Conservation (phyloP, 2,329 filamentous ascomycete species). For the Diaporthe sp. region DNA sequence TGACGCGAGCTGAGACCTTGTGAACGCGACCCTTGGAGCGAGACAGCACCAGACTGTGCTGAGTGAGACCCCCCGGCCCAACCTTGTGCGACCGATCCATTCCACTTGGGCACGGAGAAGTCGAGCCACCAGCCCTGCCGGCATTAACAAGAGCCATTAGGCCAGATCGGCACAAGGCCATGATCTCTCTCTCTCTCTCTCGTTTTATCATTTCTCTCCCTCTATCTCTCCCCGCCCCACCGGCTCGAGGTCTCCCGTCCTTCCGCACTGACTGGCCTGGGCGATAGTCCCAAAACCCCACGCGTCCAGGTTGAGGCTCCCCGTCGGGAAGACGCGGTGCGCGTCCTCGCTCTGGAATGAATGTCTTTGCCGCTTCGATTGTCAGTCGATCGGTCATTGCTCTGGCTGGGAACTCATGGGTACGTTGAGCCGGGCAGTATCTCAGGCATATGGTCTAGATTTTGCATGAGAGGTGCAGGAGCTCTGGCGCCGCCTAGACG, state of each 20-base stretch:
- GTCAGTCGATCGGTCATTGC: background rate
- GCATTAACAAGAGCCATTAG: conserved; percentile 2
- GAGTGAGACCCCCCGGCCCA: conserved; percentile 18
- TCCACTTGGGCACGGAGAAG: conserved; percentile 12
- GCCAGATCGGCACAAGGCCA: conserved; percentile 1
- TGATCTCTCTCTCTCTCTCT: background rate
- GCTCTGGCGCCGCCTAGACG: background rate
- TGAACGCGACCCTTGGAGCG: background rate
- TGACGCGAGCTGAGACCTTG: conserved; percentile 22
- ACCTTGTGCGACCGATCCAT: conserved; percentile 26
- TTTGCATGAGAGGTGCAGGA: background rate
- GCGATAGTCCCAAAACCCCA: background rate
- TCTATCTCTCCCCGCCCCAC: background rate
- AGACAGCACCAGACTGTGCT: conserved; percentile 4
- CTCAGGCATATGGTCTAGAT: background rate
- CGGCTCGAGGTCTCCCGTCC: background rate
- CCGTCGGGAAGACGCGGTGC: conserved; percentile 1
- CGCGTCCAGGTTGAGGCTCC: background rate
- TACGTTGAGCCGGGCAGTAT: background rate
- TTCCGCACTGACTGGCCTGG: conserved; percentile 16
- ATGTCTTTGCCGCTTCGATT: conserved; percentile 12
- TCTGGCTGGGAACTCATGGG: background rate
- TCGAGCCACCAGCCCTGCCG: conserved; percentile 17
- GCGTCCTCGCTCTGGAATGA: conserved; percentile 22
- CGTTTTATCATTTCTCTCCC: background rate